Base-by-base conservation (phyloP, 148 eudicot genomes). In the Chenopodium berlandieri region DNA sequence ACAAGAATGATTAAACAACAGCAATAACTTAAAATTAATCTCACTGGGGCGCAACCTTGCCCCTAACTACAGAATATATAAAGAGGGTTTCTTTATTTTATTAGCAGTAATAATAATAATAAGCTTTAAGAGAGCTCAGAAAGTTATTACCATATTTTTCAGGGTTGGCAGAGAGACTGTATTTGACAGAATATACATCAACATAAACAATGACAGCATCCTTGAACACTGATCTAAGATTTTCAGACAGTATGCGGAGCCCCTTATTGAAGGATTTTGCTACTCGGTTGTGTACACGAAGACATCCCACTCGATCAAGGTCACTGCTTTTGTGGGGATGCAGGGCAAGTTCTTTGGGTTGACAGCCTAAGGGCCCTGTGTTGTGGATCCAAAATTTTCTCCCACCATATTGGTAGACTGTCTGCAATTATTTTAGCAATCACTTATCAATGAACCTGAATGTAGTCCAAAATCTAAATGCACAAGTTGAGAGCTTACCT, bases 351-450 rank as follows among this genome's bases (percentile, higher is more conserved):
- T 87, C 91, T 83, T 85, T 89, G 47, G 89, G 89, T 4, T 81
- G 83, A 44, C 88, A 89, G 4, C 88, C 90, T 60, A 86, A 75
- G 70, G 89, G 91, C 13, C 91, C 91, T 44, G 91, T 87, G 79
- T 87, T 86, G 67, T 87, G 89, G 25, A 89, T 79, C 91, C 91
- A 89, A 20, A 86, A 87, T 23, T 84, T 87, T 70, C 83, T 73
- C 63, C 86, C 91, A 58, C 91, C 88, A 16, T 80, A 69, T 14
- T 69, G 69, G 78, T 86, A 89, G 22, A 87, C 40, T 25, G 37
- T 85, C 90, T 88, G 69, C 47, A 77, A 79, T 62, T 6, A 64
- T 48, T 27, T 30, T 70, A 40, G n/a, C 10, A 70, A 17, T 32
- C 73, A 70, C 46, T 4, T 32, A 66, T 25, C 27, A 66, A 56